Evolutionary conservation across 2,329 filamentous ascomycete genomes (phyloP).

Genomic region (Diaporthe ampelina): DNA sequence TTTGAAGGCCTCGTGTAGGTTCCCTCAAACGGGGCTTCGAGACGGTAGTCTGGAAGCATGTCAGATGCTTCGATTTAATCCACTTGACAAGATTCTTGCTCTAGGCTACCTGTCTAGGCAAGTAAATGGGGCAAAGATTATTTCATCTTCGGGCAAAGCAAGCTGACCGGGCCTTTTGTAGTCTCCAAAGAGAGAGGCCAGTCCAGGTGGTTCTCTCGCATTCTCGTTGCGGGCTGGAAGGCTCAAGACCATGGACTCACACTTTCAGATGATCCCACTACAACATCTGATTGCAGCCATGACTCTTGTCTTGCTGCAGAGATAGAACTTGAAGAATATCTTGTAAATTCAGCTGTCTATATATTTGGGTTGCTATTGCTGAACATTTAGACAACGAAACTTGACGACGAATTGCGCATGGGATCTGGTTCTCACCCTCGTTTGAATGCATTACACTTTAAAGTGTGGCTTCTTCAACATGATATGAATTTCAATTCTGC

Average conservation of each 20-base stretch:
- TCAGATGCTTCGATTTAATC: background rate
- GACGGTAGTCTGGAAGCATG: background rate
- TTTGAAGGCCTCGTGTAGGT: background rate
- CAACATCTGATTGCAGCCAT: background rate
- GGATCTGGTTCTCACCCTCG: background rate
- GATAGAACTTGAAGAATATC: background rate
- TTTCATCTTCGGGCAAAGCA: background rate
- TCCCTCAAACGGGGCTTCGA: background rate
- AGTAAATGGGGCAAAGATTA: background rate
- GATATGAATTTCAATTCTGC: background rate
- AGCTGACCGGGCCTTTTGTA: background rate
- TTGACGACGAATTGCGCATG: no score
- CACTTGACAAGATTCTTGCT: background rate
- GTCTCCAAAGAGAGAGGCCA: background rate
- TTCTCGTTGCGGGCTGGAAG: background rate
- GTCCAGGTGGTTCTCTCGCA: background rate
- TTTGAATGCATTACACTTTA: background rate
- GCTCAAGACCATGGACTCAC: background rate
- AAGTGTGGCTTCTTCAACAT: background rate
- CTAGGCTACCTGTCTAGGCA: no score
- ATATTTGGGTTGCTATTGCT: no score
- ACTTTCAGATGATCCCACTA: background rate
- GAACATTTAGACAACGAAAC: background rate
- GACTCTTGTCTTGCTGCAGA: background rate
- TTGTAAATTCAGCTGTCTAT: background rate